phyloP scores from a whole-genome alignment of 371 early-diverging fungal species.

The Apophysomyces variabilis region DNA sequence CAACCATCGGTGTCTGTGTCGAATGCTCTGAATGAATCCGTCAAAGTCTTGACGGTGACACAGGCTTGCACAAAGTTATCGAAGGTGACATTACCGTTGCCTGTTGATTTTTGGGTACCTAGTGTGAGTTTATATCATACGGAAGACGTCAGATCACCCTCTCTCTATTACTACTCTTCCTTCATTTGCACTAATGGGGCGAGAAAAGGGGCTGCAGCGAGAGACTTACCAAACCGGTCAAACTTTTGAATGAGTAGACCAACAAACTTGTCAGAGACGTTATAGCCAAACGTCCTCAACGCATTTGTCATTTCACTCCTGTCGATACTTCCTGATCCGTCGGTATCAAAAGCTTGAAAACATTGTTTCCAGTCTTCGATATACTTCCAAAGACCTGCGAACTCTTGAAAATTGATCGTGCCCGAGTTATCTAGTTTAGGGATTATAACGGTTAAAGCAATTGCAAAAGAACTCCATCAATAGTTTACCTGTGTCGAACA shows the following conservation, averaged over 20 bases:
- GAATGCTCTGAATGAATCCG: conserved; percentile 78
- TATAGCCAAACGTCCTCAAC: conserved; percentile 79
- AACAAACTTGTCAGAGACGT: conserved; percentile 63
- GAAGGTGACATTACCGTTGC: conserved; percentile 73
- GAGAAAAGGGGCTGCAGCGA: background rate
- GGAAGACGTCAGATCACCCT: conserved; percentile 1
- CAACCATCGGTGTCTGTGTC: conserved; percentile 80
- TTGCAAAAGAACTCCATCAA: background rate
- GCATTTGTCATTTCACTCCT: conserved; percentile 73
- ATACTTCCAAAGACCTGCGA: conserved; percentile 76
- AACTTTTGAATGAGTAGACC: conserved; percentile 71
- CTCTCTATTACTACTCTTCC: background rate
- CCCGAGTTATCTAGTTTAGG: conserved; percentile 55
- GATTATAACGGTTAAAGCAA: background rate
- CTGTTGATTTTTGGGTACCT: conserved; percentile 21
- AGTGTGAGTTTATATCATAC: background rate
- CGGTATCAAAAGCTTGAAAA: conserved; percentile 82
- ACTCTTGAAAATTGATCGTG: conserved; percentile 80
- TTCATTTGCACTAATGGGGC: background rate
- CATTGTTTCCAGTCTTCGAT: conserved; percentile 78
- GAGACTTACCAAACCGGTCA: conserved; percentile 66
- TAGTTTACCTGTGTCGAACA: conserved; percentile 69
- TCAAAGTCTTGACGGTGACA: conserved; percentile 80
- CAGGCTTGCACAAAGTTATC: conserved; percentile 86
- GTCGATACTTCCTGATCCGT: conserved; percentile 80